phyloP scores from a whole-genome alignment of 2,329 filamentous ascomycete species.

The Fusarium incarnatum region DNA sequence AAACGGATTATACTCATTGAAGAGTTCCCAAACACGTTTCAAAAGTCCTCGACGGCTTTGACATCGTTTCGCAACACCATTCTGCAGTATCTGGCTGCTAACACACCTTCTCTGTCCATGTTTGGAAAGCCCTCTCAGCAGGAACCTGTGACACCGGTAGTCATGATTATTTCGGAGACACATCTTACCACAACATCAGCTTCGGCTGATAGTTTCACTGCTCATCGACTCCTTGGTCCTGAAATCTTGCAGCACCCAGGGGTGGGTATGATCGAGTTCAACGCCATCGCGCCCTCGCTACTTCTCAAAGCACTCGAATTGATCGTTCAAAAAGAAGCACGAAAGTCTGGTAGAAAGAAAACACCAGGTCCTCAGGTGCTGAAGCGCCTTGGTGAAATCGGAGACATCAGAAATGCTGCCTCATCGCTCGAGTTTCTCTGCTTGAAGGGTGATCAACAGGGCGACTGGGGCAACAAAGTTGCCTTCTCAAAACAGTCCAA shows the following conservation, averaged over 20 bases:
- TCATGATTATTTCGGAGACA: slow-evolving; percentile 93
- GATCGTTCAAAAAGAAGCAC: slow-evolving; percentile 86
- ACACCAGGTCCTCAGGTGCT: slow-evolving; percentile 84
- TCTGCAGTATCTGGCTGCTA: slow-evolving; percentile 77
- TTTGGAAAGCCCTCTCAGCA: slow-evolving; percentile 57
- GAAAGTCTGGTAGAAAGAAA: slow-evolving; percentile 77
- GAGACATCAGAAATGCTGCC: slow-evolving; percentile 92
- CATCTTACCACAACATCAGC: slow-evolving; percentile 86
- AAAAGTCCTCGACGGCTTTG: slow-evolving; percentile 71
- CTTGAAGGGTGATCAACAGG: slow-evolving; percentile 79
- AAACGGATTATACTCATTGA: slow-evolving; percentile 78
- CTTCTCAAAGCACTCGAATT: slow-evolving; percentile 86
- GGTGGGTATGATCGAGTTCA: slow-evolving; percentile 88
- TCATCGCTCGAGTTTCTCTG: slow-evolving; percentile 94
- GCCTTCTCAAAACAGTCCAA: slow-evolving; percentile 77
- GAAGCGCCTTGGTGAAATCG: slow-evolving; percentile 83
- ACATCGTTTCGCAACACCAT: slow-evolving; percentile 80
- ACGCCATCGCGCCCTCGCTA: slow-evolving; percentile 87
- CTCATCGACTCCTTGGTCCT: slow-evolving; percentile 87
- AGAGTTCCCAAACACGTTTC: slow-evolving; percentile 83
- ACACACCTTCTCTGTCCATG: slow-evolving; percentile 66
- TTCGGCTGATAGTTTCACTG: slow-evolving; percentile 90
- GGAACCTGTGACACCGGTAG: slow-evolving; percentile 74
- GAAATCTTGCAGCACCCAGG: slow-evolving; percentile 86
- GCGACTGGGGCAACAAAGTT: slow-evolving; percentile 80